Conservation (phyloP, 345 rosid species). For the Diplotaxis tenuifolia region DNA sequence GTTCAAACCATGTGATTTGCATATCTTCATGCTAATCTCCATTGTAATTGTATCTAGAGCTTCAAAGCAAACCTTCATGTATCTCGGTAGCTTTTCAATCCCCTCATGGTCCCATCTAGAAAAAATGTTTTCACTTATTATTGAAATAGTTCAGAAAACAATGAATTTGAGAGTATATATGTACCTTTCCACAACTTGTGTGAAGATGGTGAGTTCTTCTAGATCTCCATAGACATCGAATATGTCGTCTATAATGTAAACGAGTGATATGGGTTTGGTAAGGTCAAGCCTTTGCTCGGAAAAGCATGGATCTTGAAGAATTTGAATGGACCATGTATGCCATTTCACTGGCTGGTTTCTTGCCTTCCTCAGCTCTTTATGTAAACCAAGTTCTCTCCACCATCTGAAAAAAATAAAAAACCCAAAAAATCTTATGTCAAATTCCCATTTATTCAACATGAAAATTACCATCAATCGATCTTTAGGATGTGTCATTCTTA, state of each 20-base stretch:
- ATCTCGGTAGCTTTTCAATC: constrained; percentile 36
- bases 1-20: constrained; percentile 38
- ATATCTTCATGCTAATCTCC: constrained; percentile 43
- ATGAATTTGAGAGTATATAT: background rate
- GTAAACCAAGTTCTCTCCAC: constrained; percentile 56
- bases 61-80: constrained; percentile 45
- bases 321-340: constrained; percentile 48
- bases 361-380: constrained; percentile 43
- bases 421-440: background rate
- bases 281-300: constrained; percentile 49
- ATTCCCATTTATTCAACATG: background rate
- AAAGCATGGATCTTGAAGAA: constrained; percentile 47
- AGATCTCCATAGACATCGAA: constrained; percentile 48
- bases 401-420: constrained; percentile 44
- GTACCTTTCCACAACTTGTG: constrained; percentile 44
- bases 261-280: constrained; percentile 51
- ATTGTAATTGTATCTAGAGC: constrained; percentile 43
- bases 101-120: constrained; percentile 47
- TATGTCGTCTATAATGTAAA: constrained; percentile 57
- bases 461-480: background rate
- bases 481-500: background rate
- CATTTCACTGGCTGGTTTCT: constrained; percentile 60
- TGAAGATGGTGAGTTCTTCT: constrained; percentile 49
- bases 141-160: background rate
- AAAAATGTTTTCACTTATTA: background rate